These are phyloP conservation scores for Annona squamosa DNA, from an alignment of 164 flowering plant genomes.

Conservation along the genomic window DNA sequence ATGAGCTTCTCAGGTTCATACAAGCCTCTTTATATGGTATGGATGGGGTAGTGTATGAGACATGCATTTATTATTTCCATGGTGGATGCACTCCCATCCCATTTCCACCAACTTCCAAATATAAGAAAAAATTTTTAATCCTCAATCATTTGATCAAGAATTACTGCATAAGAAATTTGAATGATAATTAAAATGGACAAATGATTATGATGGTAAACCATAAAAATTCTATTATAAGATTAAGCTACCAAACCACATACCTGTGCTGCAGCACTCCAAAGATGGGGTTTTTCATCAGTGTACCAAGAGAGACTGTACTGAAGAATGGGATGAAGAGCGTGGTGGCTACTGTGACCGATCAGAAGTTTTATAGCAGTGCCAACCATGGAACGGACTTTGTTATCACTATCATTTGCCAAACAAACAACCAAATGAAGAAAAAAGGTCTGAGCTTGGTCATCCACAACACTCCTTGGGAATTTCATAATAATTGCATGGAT, in stretches of 20 bases:
- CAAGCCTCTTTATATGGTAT: too few species aligned
- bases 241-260: constrained; percentile 24
- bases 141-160: neutral
- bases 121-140: too few species aligned
- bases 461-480: constrained; percentile 45
- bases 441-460: constrained; percentile 44
- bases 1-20: too few species aligned
- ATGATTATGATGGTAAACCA: too few species aligned
- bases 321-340: constrained; percentile 36
- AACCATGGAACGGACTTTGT: constrained; percentile 57
- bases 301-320: constrained; percentile 67
- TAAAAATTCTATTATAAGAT: too few species aligned
- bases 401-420: constrained; percentile 69
- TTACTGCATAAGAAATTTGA: neutral
- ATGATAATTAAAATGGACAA: neutral
- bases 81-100: too few species aligned
- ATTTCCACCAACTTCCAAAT: too few species aligned
- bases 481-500: constrained; percentile 60
- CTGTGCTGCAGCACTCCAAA: constrained; percentile 81
- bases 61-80: too few species aligned
- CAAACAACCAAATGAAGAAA: constrained; percentile 54
- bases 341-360: constrained; percentile 43
- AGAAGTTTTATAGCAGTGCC: constrained; percentile 59
- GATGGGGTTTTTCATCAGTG: constrained; percentile 32
- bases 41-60: too few species aligned